A percentile compares a stretch with the other conserved stretches of the same genome.
Conservation (phyloP, 345 rosid species). For the Capsella bursapastoris region DNA sequence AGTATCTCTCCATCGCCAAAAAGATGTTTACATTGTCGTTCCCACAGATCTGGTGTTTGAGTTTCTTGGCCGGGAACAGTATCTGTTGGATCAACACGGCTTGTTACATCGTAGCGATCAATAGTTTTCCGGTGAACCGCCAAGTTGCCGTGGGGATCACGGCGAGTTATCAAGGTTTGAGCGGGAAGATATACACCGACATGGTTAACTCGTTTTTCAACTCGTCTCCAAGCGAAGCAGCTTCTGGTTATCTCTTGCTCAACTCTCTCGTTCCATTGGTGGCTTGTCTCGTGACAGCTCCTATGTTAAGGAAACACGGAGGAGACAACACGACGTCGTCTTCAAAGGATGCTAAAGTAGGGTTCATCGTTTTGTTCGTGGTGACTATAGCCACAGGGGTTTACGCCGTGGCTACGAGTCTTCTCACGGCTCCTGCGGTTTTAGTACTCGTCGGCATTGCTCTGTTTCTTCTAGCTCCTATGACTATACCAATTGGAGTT, state of each 20-base stretch:
- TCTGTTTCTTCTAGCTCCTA: conserved; percentile 56
- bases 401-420: conserved; percentile 66
- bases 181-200: conserved; percentile 76
- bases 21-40: conserved; percentile 58
- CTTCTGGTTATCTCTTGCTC: conserved; percentile 63
- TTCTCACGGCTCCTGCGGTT: conserved; percentile 47
- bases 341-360: conserved; percentile 28
- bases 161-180: conserved; percentile 77
- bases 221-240: conserved; percentile 46
- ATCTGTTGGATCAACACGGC: conserved; percentile 98
- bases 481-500: conserved; percentile 51
- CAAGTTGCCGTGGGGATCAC: conserved; percentile 78
- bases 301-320: conserved; percentile 45
- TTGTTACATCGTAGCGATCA: conserved; percentile 59
- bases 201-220: conserved; percentile 53
- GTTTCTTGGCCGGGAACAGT: conserved; percentile 84
- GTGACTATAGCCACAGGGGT: conserved; percentile 70
- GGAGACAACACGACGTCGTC: neutral
- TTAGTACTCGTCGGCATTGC: conserved; percentile 53
- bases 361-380: conserved; percentile 52
- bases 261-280: conserved; percentile 62
- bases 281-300: conserved; percentile 49
- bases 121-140: conserved; percentile 56
- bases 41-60: conserved; percentile 55
- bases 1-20: conserved; percentile 63